A percentile compares a stretch with the other conserved stretches of the same genome.
Evolutionary conservation across 1,284 basidiomycete species (phyloP).

Genomic region (Rhodofomes roseus): DNA sequence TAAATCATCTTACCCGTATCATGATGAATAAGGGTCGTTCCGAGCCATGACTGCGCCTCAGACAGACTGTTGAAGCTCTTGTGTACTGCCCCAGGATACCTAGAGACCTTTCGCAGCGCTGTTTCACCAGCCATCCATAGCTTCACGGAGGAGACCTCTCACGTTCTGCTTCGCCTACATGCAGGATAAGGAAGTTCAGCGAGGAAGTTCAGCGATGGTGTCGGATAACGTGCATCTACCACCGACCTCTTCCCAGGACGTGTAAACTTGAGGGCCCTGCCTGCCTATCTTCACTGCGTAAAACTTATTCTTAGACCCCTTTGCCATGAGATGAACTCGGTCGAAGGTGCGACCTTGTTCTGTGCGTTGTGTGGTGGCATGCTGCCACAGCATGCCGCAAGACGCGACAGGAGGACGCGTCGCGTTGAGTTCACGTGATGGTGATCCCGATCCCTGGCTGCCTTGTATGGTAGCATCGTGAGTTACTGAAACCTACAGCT

Average conservation of each 20-base stretch:
- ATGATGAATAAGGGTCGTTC: background rate
- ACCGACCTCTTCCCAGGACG: background rate
- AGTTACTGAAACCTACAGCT: too few relatives aligned
- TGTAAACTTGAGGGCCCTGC: background rate
- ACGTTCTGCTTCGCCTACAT: background rate
- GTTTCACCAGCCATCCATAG: too few relatives aligned
- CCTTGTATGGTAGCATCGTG: too few relatives aligned
- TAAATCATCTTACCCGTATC: background rate
- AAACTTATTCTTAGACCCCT: background rate
- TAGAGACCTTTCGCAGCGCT: slow-evolving; percentile 18
- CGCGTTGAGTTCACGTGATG: too few relatives aligned
- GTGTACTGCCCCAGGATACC: slow-evolving; percentile 26
- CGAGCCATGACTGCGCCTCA: slow-evolving; percentile 45
- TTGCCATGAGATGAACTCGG: background rate
- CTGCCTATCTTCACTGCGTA: background rate
- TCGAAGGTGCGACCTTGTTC: background rate
- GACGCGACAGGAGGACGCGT: too few relatives aligned
- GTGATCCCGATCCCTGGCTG: too few relatives aligned
- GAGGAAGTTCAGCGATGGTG: too few relatives aligned
- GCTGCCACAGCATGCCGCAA: background rate
- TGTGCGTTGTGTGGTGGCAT: background rate
- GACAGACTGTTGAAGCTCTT: slow-evolving; percentile 42
- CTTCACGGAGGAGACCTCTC: background rate
- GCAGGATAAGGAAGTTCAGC: background rate
- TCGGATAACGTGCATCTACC: background rate